These are phyloP conservation scores for Panellus pusillus DNA, from an alignment of 768 basidiomycete genomes.

Conservation along the genomic window DNA sequence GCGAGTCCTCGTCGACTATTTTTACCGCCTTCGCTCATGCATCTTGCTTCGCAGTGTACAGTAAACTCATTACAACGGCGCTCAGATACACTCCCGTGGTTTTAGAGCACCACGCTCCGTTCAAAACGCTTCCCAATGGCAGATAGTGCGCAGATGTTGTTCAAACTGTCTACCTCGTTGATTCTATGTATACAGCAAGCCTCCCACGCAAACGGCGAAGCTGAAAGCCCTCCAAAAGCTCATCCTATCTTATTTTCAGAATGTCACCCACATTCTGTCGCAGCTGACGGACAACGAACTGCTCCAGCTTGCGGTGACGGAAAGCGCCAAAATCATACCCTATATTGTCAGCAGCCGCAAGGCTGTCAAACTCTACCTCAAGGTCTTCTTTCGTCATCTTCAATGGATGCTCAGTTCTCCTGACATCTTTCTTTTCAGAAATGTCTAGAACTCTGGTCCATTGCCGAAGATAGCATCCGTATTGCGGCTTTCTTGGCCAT, in stretches of 20 bases:
- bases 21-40: background rate
- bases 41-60: slow-evolving; percentile 65
- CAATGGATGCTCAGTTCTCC: background rate
- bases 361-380: slow-evolving; percentile 82
- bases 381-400: slow-evolving; percentile 44
- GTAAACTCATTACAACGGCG: slow-evolving; percentile 85
- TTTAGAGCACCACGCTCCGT: slow-evolving; percentile 84
- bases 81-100: slow-evolving; percentile 90
- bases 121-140: slow-evolving; percentile 77
- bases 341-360: slow-evolving; percentile 85
- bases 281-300: slow-evolving; percentile 70
- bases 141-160: slow-evolving; percentile 58
- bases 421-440: slow-evolving; percentile 43
- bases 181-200: slow-evolving; percentile 58
- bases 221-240: slow-evolving; percentile 85
- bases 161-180: slow-evolving; percentile 6
- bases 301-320: slow-evolving; percentile 70
- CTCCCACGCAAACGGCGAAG: slow-evolving; percentile 78
- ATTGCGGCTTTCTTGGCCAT: slow-evolving; percentile 87
- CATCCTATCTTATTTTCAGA: slow-evolving; percentile 87
- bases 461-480: slow-evolving; percentile 74
- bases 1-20: slow-evolving; percentile 39
- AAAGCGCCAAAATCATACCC: slow-evolving; percentile 87
- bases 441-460: slow-evolving; percentile 84
- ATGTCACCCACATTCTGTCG: slow-evolving; percentile 74